Conservation (phyloP, 257 asterid genomes). For the Verbascum thapsus region DNA sequence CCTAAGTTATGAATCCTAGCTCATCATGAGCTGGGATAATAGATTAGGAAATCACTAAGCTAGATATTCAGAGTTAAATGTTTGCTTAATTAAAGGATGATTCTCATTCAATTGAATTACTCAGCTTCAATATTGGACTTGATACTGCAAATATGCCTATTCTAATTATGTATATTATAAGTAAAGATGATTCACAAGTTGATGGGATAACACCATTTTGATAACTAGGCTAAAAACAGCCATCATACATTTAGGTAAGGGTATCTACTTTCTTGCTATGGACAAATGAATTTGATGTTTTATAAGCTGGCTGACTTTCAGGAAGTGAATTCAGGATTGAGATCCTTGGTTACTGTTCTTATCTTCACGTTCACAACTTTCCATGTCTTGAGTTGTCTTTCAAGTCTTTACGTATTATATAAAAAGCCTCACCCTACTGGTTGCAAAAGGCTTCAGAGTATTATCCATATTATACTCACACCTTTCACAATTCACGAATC, state of each 20-base stretch:
- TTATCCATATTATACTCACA: background rate
- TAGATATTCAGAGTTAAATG: background rate
- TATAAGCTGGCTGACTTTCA: too few species aligned
- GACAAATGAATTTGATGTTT: background rate
- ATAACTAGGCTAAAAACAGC: background rate
- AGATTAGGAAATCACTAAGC: background rate
- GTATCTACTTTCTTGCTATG: background rate
- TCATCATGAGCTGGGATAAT: background rate
- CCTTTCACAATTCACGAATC: background rate
- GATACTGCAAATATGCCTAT: background rate
- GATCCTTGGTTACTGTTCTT: background rate
- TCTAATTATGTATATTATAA: background rate
- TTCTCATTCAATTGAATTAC: background rate
- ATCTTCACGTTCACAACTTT: background rate
- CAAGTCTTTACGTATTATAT: background rate
- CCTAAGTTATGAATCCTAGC: background rate
- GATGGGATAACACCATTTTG: background rate
- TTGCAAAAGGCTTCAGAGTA: background rate
- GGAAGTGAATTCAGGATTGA: too few species aligned
- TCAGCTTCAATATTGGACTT: background rate
- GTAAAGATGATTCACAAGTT: background rate
- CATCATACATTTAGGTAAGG: conserved; percentile 2
- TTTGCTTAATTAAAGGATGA: background rate
- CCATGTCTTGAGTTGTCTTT: background rate
- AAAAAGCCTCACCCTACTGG: background rate